Conservation (phyloP, 805 yeast genomes). For the Metschnikowia bowlesiae region DNA sequence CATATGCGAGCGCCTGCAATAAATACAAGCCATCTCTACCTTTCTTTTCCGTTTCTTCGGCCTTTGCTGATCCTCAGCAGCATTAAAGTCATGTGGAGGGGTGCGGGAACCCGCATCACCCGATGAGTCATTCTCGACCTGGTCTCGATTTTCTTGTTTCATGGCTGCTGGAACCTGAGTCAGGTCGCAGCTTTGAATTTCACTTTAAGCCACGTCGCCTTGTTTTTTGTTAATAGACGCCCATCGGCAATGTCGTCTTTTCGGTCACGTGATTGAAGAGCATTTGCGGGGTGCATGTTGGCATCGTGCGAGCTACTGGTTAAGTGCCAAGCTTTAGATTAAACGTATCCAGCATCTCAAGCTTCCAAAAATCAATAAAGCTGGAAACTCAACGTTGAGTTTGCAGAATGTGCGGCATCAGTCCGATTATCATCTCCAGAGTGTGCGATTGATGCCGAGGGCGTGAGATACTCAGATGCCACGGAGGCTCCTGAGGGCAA, state of each 20-base stretch:
- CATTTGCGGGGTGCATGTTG: slow-evolving; percentile 1
- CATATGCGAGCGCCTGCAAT: slow-evolving; percentile 91
- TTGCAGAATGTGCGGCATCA: neutral
- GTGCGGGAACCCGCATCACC: neutral
- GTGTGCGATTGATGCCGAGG: neutral
- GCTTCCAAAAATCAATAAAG: neutral
- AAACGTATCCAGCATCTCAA: too few species aligned
- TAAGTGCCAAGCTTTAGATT: neutral
- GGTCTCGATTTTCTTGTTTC: neutral
- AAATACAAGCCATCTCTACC: slow-evolving; percentile 73
- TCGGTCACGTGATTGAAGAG: neutral
- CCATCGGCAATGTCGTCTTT: slow-evolving; percentile 2
- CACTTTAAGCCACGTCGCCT: neutral
- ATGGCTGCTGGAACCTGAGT: neutral
- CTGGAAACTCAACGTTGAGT: neutral
- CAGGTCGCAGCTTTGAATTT: neutral
- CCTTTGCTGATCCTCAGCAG: neutral
- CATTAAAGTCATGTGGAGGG: neutral
- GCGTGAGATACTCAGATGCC: slow-evolving; percentile 4
- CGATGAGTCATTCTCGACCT: neutral
- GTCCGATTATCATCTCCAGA: neutral
- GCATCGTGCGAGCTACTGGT: neutral
- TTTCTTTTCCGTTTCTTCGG: slow-evolving; percentile 40
- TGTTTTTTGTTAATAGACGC: neutral
- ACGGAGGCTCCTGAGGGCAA: neutral